phyloP scores from a whole-genome alignment of 805 yeast species.

The Sugiyamaella americana region DNA sequence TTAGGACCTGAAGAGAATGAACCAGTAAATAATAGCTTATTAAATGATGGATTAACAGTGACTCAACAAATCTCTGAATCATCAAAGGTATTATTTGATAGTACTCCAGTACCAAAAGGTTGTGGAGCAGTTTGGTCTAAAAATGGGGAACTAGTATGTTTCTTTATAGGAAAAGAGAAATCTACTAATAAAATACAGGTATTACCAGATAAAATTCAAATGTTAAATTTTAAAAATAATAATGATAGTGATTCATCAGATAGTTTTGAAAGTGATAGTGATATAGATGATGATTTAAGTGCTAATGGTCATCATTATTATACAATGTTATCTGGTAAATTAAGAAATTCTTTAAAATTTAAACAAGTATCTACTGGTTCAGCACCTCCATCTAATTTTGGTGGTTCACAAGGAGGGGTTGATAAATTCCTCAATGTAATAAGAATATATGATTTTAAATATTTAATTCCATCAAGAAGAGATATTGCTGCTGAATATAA shows the following conservation, averaged over 20 bases:
- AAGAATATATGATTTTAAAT: slow-evolving; percentile 55
- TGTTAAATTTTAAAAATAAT: slow-evolving; percentile 3
- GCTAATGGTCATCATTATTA: neutral
- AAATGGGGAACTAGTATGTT: slow-evolving; percentile 73
- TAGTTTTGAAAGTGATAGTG: slow-evolving; percentile 13
- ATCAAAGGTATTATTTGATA: slow-evolving; percentile 46
- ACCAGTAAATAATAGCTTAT: neutral
- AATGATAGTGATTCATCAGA: slow-evolving; percentile 2
- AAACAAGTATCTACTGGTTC: neutral
- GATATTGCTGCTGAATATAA: slow-evolving; percentile 45
- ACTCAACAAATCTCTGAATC: neutral
- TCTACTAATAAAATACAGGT: neutral
- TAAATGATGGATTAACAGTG: neutral
- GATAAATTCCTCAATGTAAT: slow-evolving; percentile 42
- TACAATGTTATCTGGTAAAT: slow-evolving; percentile 4
- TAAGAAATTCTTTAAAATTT: slow-evolving; percentile 4
- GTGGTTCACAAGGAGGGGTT: slow-evolving; percentile 21
- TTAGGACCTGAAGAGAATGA: neutral
- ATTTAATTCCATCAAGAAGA: slow-evolving; percentile 68
- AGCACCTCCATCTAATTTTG: slow-evolving; percentile 13
- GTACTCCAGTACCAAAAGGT: slow-evolving; percentile 87
- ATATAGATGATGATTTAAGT: slow-evolving; percentile 1
- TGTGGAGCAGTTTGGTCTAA: slow-evolving; percentile 90
- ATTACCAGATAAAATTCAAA: neutral
- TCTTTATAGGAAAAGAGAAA: slow-evolving; percentile 45